A percentile compares a stretch with the other conserved stretches of the same genome.
These are phyloP conservation scores for Gamsiella multidivaricata DNA, from an alignment of 192 early-diverging fungal genomes.

Conservation along the genomic window DNA sequence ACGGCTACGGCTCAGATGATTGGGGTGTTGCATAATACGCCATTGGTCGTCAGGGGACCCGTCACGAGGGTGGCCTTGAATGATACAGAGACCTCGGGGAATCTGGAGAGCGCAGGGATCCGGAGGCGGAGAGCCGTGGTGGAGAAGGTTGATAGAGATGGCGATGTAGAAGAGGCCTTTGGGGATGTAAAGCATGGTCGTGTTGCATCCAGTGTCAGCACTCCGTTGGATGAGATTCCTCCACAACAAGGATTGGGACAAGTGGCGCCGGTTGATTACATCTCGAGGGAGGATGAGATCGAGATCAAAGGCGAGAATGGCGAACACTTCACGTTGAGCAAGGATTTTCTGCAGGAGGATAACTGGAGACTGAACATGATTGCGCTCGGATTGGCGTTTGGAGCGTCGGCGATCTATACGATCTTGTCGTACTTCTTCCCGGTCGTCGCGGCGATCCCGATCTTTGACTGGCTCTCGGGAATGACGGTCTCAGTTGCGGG, in stretches of 20 bases:
- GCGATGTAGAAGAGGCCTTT: constrained; percentile 14
- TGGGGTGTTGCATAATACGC: constrained; percentile 72
- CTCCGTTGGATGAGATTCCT: neutral
- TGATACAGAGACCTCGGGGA: neutral
- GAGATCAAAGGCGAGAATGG: constrained; percentile 45
- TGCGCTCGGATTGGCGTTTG: constrained; percentile 64
- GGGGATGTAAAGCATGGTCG: neutral
- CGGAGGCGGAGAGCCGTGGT: neutral
- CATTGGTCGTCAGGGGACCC: constrained; percentile 57
- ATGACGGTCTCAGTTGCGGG: constrained; percentile 61
- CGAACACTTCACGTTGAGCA: constrained; percentile 32
- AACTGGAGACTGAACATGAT: constrained; percentile 71
- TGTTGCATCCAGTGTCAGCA: neutral
- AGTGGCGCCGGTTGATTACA: constrained; percentile 16
- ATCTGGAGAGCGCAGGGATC: constrained; percentile 14
- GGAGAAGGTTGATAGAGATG: neutral
- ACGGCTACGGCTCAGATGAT: constrained; percentile 90
- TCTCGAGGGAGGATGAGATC: neutral
- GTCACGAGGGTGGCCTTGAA: neutral
- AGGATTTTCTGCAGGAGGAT: constrained; percentile 57
- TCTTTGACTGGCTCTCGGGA: constrained; percentile 68
- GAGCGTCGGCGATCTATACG: constrained; percentile 71
- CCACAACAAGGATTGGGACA: constrained; percentile 23
- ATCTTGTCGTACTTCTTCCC: constrained; percentile 73
- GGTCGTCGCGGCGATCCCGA: constrained; percentile 61